Base-by-base conservation (phyloP, 805 yeast species). In the Ogataea saltuana region DNA sequence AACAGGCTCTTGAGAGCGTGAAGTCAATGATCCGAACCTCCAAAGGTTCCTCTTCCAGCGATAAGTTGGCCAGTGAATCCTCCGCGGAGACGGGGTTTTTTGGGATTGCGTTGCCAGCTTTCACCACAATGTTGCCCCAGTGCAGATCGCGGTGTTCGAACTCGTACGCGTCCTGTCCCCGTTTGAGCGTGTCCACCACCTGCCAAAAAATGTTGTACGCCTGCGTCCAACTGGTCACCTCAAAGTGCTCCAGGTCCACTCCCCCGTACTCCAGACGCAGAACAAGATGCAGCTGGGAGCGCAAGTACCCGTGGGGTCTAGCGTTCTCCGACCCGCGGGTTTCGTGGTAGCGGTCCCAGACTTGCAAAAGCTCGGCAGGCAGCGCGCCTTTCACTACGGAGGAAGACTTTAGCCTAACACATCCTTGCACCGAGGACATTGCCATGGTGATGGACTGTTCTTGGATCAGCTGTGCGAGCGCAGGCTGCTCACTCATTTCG, bases 91-190 rank as follows among this genome's bases (percentile, higher is more conserved):
- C n/a, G n/a, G n/a, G n/a, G n/a, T n/a, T n/a, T n/a, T n/a, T n/a
- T n/a, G n/a, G n/a, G n/a, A n/a, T n/a, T n/a, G 69, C 69, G 13
- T 15, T 25, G 7, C 34, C 25, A 15, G 16, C 38, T 11, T 22
- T 12, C 13, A 84, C 65, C 12, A 81, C 64, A 41, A 84, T 67
- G 54, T 84, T 84, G 10, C 83, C 82, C 73, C 84, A 71, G 48
- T 81, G 84, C 45, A 85, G 61, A 59, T 84, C 87, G 35, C 91
- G 69, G 54, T 85, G 91, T 61, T 84, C 90, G 61, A 83, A 83
- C 47, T 73, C 68, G 46, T 67, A 65, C 27, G 64, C 56, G 12
- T 65, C 59, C 59, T 85, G 89, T 1, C 79, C 83, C 8, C 61
- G 62, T 19, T 75, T 71, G 19, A 84, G 60, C 4, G 70, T 60